These are phyloP conservation scores for Glomus cerebriforme DNA, from an alignment of 192 early-diverging fungal species.

Conservation along the genomic window DNA sequence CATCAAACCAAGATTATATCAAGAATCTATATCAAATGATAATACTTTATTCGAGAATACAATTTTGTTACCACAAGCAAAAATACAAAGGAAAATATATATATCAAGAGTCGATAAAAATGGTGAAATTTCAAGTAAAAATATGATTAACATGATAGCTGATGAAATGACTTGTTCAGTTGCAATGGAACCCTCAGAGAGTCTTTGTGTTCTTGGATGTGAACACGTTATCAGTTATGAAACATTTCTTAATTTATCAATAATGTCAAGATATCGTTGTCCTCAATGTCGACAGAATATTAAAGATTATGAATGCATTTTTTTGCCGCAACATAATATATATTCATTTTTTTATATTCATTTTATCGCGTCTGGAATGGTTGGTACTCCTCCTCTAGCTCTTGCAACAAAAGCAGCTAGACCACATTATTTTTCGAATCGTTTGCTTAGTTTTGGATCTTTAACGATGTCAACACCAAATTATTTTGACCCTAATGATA, in stretches of 20 bases:
- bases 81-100: neutral
- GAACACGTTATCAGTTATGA: neutral
- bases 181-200: neutral
- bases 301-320: neutral
- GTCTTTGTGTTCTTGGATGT: neutral
- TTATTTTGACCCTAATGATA: neutral
- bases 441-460: neutral
- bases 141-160: neutral
- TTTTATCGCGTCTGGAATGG: neutral
- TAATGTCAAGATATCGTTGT: neutral
- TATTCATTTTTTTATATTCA: neutral
- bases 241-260: neutral
- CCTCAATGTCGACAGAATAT: constrained; percentile 1
- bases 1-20: neutral
- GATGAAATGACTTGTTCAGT: constrained; percentile 2
- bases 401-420: neutral
- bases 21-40: neutral
- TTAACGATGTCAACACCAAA: neutral
- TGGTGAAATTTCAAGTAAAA: neutral
- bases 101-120: neutral
- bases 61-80: neutral
- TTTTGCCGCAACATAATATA: neutral
- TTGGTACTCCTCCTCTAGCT: neutral
- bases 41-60: neutral
- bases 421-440: neutral